Evolutionary conservation across 257 asterid species (phyloP).

Genomic region (Anisodus tanguticus): DNA sequence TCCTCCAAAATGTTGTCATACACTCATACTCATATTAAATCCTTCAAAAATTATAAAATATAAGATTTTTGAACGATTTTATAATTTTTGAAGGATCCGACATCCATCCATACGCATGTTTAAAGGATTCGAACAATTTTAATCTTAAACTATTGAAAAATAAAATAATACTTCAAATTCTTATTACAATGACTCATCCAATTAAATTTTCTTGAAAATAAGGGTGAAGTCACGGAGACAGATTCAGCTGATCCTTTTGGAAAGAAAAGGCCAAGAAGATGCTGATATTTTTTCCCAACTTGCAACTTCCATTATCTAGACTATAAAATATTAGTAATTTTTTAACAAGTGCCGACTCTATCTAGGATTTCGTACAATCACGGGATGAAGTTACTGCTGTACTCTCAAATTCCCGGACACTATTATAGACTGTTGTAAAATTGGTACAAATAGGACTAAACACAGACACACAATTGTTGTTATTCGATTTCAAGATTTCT

Average conservation of each 20-base stretch:
- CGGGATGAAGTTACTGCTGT: slow-evolving; percentile 18
- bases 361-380: slow-evolving; percentile 9
- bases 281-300: not conserved
- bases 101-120: not conserved
- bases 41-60: not conserved
- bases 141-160: not conserved
- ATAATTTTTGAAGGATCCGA: fast-evolving
- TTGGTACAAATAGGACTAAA: too few relatives aligned
- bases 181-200: not conserved
- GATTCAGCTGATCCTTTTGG: not conserved
- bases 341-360: slow-evolving; percentile 8
- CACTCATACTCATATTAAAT: not conserved
- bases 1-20: not conserved
- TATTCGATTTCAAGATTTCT: too few relatives aligned
- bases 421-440: too few relatives aligned
- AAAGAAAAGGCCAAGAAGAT: not conserved
- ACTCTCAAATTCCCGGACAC: not conserved
- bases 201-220: not conserved
- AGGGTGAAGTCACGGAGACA: not conserved
- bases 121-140: not conserved
- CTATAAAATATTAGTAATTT: not conserved
- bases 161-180: not conserved
- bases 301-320: not conserved
- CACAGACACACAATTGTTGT: too few relatives aligned
- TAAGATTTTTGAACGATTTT: not conserved